A percentile compares a stretch with the other conserved stretches of the same genome.
These are phyloP conservation scores for Setomelanomma holmii DNA, from an alignment of 2,329 filamentous ascomycete genomes.

Conservation along the genomic window DNA sequence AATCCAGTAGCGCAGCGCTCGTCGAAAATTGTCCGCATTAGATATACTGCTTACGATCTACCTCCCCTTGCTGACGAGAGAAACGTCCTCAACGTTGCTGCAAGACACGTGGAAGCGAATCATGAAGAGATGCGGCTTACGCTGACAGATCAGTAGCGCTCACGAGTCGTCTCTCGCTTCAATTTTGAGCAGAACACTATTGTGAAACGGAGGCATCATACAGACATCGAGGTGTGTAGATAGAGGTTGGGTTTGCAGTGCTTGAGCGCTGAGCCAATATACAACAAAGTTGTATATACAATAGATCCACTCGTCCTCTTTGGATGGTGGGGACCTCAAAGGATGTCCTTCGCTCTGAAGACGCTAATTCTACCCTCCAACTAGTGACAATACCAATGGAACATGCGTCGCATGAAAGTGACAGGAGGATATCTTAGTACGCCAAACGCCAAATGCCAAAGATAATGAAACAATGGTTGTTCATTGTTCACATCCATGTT, in stretches of 20 bases:
- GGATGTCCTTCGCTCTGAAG: neutral
- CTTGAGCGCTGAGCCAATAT: neutral
- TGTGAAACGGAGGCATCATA: neutral
- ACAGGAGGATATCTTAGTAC: slow-evolving; percentile 32
- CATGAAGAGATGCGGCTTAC: neutral
- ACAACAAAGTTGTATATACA: neutral
- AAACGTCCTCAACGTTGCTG: no score
- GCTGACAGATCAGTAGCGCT: neutral
- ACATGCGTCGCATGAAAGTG: slow-evolving; percentile 7
- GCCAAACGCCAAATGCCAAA: slow-evolving; percentile 21
- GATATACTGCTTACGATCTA: no score
- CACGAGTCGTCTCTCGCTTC: neutral
- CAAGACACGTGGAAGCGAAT: no score
- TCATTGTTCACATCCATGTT: slow-evolving; percentile 31
- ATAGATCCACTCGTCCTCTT: neutral
- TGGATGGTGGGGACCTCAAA: neutral
- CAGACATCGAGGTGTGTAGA: neutral
- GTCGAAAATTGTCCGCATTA: no score
- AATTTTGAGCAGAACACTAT: neutral
- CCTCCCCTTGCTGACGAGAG: no score
- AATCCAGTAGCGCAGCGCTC: no score
- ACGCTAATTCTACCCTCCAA: neutral
- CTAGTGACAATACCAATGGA: neutral
- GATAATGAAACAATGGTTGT: slow-evolving; percentile 6
- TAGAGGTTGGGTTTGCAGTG: neutral